phyloP scores from a whole-genome alignment of 164 flowering plant genomes.

The Chloranthus sessilifolius region DNA sequence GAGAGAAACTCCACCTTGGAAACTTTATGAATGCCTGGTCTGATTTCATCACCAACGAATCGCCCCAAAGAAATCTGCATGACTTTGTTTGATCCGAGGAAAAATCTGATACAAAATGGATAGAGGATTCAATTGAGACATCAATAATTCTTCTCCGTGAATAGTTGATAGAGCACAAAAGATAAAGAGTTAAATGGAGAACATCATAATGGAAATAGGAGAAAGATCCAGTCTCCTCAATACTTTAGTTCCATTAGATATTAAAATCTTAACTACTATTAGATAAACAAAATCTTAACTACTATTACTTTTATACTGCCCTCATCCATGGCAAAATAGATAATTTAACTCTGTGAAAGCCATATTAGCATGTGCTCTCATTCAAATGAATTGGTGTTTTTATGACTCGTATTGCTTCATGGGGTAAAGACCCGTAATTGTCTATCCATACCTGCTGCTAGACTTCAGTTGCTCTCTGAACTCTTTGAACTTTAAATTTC shows the following conservation, averaged over 20 bases:
- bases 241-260: no score
- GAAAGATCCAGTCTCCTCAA: neutral
- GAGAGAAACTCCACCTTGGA: constrained; percentile 48
- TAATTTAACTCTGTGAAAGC: no score
- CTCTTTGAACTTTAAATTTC: constrained; percentile 86
- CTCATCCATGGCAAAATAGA: no score
- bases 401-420: no score
- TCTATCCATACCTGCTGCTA: constrained; percentile 44
- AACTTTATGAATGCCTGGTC: constrained; percentile 60
- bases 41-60: constrained; percentile 72
- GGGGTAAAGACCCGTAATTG: neutral
- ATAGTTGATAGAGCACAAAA: neutral
- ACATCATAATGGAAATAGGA: neutral
- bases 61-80: constrained; percentile 87
- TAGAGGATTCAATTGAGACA: neutral
- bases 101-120: constrained; percentile 44
- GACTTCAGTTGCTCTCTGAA: constrained; percentile 74
- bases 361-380: no score
- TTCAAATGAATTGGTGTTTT: no score
- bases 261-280: no score
- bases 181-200: no score
- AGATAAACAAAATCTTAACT: no score
- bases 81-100: constrained; percentile 91
- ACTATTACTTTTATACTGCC: no score
- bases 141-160: neutral